These are phyloP conservation scores for Penicillium pulvis DNA, from an alignment of 495 filamentous ascomycete species.

Conservation along the genomic window DNA sequence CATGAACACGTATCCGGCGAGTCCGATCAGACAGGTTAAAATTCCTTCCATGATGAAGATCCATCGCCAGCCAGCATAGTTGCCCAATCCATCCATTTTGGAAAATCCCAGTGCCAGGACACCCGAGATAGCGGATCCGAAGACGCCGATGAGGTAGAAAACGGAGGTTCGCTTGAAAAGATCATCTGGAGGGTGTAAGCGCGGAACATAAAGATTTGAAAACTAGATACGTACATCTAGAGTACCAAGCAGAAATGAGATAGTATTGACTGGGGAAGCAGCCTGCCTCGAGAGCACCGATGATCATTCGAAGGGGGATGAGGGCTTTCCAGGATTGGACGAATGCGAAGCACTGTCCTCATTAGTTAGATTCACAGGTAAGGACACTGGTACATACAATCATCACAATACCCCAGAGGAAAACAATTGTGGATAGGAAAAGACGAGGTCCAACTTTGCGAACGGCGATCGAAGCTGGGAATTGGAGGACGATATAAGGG, in stretches of 20 bases:
- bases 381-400: slow-evolving; percentile 6
- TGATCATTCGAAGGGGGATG: slow-evolving; percentile 51
- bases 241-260: slow-evolving; percentile 17
- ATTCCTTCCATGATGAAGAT: slow-evolving; percentile 38
- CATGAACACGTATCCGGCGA: slow-evolving; percentile 45
- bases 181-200: slow-evolving; percentile 12
- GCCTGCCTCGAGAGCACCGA: slow-evolving; percentile 60
- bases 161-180: slow-evolving; percentile 58
- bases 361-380: neutral
- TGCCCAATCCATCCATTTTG: slow-evolving; percentile 44
- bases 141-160: slow-evolving; percentile 57
- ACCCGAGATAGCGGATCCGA: slow-evolving; percentile 55
- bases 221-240: slow-evolving; percentile 11
- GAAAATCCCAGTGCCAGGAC: slow-evolving; percentile 60
- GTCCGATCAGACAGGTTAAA: slow-evolving; percentile 34
- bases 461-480: slow-evolving; percentile 7
- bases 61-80: slow-evolving; percentile 55
- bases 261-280: slow-evolving; percentile 21
- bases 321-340: slow-evolving; percentile 46
- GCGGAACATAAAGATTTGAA: neutral
- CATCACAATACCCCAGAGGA: slow-evolving; percentile 17
- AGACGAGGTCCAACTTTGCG: slow-evolving; percentile 13
- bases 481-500: slow-evolving; percentile 12
- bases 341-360: slow-evolving; percentile 41
- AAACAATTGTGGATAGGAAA: slow-evolving; percentile 10